phyloP scores from a whole-genome alignment of 2,329 filamentous ascomycete genomes.

The Penicillium sp. region DNA sequence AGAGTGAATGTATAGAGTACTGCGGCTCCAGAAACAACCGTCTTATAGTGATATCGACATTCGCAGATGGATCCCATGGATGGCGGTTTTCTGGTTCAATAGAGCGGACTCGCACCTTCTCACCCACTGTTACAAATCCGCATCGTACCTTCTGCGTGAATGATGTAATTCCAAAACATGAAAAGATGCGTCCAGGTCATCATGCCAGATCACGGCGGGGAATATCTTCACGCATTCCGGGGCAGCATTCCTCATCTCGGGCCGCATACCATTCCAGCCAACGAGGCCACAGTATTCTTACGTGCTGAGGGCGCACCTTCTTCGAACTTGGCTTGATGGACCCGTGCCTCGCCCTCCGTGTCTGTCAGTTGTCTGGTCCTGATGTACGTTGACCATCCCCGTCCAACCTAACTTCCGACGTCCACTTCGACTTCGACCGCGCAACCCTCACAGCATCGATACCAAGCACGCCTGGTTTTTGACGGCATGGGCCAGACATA shows the following conservation, averaged over 20 bases:
- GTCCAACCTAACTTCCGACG: neutral
- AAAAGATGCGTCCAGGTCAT: neutral
- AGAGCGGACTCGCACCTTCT: slow-evolving; percentile 6
- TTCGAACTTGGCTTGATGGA: slow-evolving; percentile 4
- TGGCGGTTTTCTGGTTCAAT: neutral
- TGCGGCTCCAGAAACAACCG: neutral
- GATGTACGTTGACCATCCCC: slow-evolving; percentile 1
- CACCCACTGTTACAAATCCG: neutral
- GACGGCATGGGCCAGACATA: slow-evolving; percentile 18
- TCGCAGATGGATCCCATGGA: neutral
- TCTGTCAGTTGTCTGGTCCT: slow-evolving; percentile 5
- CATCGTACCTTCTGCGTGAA: slow-evolving; percentile 4
- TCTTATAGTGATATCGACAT: neutral
- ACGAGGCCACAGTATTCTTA: slow-evolving; percentile 20
- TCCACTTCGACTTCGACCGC: slow-evolving; percentile 6
- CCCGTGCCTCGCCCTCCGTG: slow-evolving; percentile 5
- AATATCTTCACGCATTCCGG: slow-evolving; percentile 17
- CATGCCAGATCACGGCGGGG: slow-evolving; percentile 21
- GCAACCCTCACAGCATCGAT: neutral
- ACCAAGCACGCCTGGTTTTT: neutral
- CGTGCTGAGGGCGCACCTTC: slow-evolving; percentile 10
- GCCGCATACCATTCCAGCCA: slow-evolving; percentile 18
- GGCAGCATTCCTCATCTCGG: slow-evolving; percentile 19
- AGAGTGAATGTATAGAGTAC: neutral
- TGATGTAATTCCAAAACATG: neutral